Evolutionary conservation across 2,329 filamentous ascomycete genomes (phyloP).

Genomic region (Phialophora tarda): DNA sequence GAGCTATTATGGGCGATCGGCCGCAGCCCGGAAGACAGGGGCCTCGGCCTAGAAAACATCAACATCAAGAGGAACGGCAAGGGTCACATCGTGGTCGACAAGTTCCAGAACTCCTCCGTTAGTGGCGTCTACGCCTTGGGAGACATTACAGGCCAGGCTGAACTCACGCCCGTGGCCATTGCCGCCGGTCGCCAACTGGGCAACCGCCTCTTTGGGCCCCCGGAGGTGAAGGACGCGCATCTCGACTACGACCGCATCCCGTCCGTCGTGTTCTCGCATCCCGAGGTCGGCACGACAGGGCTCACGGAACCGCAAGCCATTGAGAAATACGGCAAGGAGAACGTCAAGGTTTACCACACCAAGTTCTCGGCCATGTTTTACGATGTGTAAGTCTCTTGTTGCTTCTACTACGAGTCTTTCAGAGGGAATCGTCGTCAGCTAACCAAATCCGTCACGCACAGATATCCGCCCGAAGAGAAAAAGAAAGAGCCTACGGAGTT

Average conservation of each 20-base stretch:
- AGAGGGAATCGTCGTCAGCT: background rate
- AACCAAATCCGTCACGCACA: slow-evolving; percentile 17
- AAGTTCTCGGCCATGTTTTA: slow-evolving; percentile 59
- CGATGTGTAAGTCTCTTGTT: slow-evolving; percentile 39
- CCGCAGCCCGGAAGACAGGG: slow-evolving; percentile 52
- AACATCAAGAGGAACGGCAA: slow-evolving; percentile 50
- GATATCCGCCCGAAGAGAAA: slow-evolving; percentile 55
- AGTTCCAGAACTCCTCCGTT: slow-evolving; percentile 57
- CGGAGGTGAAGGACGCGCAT: slow-evolving; percentile 51
- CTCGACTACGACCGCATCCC: slow-evolving; percentile 59
- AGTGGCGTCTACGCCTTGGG: slow-evolving; percentile 58
- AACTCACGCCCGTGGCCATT: slow-evolving; percentile 60
- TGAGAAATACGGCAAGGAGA: slow-evolving; percentile 55
- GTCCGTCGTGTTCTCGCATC: slow-evolving; percentile 60
- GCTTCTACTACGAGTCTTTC: background rate
- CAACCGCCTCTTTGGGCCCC: slow-evolving; percentile 57
- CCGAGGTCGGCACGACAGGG: slow-evolving; percentile 56
- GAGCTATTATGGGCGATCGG: slow-evolving; percentile 60
- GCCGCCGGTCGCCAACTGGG: slow-evolving; percentile 58
- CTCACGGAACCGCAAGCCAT: slow-evolving; percentile 58
- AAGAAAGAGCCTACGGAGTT: slow-evolving; percentile 57
- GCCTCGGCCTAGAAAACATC: slow-evolving; percentile 49
- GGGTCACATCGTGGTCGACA: slow-evolving; percentile 55
- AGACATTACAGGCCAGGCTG: slow-evolving; percentile 57
- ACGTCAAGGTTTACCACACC: slow-evolving; percentile 58